phyloP scores from a whole-genome alignment of 2,329 filamentous ascomycete species.

The Fusarium pseudocircinatum region DNA sequence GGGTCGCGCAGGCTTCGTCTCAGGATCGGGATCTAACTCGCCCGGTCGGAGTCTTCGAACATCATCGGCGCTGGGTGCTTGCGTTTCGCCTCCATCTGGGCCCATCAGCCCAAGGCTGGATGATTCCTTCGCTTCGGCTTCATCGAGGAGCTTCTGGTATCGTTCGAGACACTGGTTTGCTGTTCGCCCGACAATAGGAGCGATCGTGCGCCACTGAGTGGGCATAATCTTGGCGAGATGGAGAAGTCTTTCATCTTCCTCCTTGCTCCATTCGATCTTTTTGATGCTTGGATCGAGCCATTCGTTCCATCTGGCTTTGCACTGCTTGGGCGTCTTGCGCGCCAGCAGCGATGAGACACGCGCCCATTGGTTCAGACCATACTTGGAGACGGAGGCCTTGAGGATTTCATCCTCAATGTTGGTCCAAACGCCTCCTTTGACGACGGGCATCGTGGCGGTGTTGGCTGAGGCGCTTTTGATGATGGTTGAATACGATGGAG shows the following conservation, averaged over 20 bases:
- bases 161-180: slow-evolving; percentile 97
- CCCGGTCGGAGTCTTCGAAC: slow-evolving; percentile 88
- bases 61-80: slow-evolving; percentile 91
- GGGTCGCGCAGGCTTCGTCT: slow-evolving; percentile 93
- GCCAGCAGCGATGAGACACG: slow-evolving; percentile 96
- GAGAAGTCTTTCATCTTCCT: slow-evolving; percentile 97
- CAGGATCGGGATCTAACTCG: slow-evolving; percentile 96
- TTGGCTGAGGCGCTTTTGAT: slow-evolving; percentile 28
- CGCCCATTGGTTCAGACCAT: slow-evolving; percentile 97
- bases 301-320: slow-evolving; percentile 98
- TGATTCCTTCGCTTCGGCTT: slow-evolving; percentile 90
- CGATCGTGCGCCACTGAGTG: slow-evolving; percentile 98
- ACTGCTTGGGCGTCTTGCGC: slow-evolving; percentile 98
- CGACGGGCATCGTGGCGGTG: slow-evolving; percentile 69
- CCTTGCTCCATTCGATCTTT: slow-evolving; percentile 98
- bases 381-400: slow-evolving; percentile 94
- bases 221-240: slow-evolving; percentile 98
- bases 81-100: slow-evolving; percentile 84
- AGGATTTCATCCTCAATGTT: slow-evolving; percentile 94
- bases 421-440: slow-evolving; percentile 79
- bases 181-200: slow-evolving; percentile 93
- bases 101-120: slow-evolving; percentile 86
- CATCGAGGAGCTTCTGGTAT: slow-evolving; percentile 95
- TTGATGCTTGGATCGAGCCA: slow-evolving; percentile 98
- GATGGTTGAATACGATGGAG: slow-evolving; percentile 28